Evolutionary conservation across 345 rosid genomes (phyloP).

Genomic region (Moringa oleifera): DNA sequence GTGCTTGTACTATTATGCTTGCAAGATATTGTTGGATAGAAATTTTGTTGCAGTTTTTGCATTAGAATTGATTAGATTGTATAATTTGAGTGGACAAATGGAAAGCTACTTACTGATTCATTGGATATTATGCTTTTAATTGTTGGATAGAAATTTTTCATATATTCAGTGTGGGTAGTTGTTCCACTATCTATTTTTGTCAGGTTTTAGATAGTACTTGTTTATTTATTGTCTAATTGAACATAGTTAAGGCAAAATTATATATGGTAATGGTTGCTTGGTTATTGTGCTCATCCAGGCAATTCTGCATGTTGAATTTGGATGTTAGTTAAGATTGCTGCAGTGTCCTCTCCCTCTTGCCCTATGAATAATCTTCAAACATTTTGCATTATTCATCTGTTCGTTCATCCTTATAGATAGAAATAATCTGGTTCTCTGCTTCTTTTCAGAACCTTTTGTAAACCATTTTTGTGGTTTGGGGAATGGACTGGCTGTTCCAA

Average conservation of each 20-base stretch:
- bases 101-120: conserved; percentile 3
- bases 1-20: too few species aligned
- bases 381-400: conserved; percentile 2
- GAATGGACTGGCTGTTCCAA: conserved; percentile 78
- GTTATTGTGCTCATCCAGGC: background rate
- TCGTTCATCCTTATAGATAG: conserved; percentile 5
- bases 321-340: conserved; percentile 1
- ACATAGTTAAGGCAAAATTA: background rate
- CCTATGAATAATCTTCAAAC: background rate
- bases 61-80: background rate
- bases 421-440: conserved; percentile 11
- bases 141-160: background rate
- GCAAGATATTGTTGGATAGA: too few species aligned
- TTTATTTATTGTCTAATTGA: background rate
- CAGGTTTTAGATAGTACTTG: background rate
- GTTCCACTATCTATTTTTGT: background rate
- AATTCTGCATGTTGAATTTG: background rate
- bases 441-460: conserved; percentile 9
- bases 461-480: conserved; percentile 34
- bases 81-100: background rate
- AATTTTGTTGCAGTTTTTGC: background rate
- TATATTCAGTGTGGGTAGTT: background rate
- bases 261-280: background rate
- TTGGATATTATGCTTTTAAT: background rate
- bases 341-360: background rate